phyloP scores from a whole-genome alignment of 352 stramenopile genomes.

The Pythium folliculosum region DNA sequence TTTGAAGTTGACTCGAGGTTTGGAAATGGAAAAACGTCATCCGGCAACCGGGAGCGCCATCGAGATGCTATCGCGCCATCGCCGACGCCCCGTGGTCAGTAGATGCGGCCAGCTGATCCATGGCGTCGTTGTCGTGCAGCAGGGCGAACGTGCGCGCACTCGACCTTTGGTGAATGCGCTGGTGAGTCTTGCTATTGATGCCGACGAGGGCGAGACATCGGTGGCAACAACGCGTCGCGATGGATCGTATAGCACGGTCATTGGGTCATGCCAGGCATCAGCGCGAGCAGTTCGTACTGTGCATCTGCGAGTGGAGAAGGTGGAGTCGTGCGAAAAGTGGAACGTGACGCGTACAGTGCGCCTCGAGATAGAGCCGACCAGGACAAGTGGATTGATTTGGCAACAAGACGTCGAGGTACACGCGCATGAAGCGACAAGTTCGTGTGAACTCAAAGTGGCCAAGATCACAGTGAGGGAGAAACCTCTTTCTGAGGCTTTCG shows the following conservation, averaged over 20 bases:
- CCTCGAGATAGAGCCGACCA: neutral
- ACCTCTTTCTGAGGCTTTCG: neutral
- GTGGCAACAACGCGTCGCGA: constrained; percentile 6
- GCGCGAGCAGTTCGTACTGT: neutral
- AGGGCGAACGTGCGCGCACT: neutral
- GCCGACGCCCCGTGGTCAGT: constrained; percentile 7
- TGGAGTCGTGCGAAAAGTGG: constrained; percentile 3
- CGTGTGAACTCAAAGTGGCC: constrained; percentile 12
- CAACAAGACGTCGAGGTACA: constrained; percentile 15
- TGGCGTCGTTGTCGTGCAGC: constrained; percentile 8
- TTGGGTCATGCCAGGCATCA: constrained; percentile 3
- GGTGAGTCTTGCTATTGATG: constrained; percentile 4
- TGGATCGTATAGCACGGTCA: constrained; percentile 22
- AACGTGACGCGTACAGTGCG: constrained; percentile 17
- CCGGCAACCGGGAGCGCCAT: neutral
- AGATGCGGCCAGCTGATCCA: constrained; percentile 14
- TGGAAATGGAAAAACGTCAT: neutral
- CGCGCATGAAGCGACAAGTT: neutral
- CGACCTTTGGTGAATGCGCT: constrained; percentile 7
- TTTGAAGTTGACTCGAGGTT: neutral
- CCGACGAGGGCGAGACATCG: neutral
- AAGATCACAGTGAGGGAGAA: neutral
- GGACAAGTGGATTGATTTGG: constrained; percentile 2
- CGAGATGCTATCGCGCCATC: neutral
- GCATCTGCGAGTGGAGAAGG: constrained; percentile 7